phyloP scores from a whole-genome alignment of 1,284 basidiomycete genomes.

The Tilletia horrida region DNA sequence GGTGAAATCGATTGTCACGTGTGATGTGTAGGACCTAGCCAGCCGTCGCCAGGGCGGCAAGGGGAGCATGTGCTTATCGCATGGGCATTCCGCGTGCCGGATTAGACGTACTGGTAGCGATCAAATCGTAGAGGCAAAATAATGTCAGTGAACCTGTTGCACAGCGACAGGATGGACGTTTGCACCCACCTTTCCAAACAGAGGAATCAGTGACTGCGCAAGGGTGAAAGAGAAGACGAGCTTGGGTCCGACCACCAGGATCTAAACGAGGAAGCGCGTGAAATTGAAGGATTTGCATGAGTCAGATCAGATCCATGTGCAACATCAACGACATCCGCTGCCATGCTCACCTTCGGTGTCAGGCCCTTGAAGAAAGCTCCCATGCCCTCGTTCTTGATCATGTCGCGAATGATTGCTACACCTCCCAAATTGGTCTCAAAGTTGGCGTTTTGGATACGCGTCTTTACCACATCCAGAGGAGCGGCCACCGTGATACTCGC shows the following conservation, averaged over 20 bases:
- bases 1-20: no score
- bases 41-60: no score
- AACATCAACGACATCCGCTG: slow-evolving; percentile 96
- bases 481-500: slow-evolving; percentile 94
- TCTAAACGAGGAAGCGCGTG: slow-evolving; percentile 59
- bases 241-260: slow-evolving; percentile 95
- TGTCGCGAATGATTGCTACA: slow-evolving; percentile 77
- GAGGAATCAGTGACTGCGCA: slow-evolving; percentile 90
- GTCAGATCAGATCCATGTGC: slow-evolving; percentile 64
- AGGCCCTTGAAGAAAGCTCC: slow-evolving; percentile 94
- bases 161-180: no score
- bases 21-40: no score
- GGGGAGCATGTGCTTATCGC: no score
- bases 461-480: slow-evolving; percentile 88
- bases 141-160: no score
- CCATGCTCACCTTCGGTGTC: slow-evolving; percentile 76
- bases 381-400: slow-evolving; percentile 80
- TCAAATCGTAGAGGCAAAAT: not conserved
- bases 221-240: slow-evolving; percentile 97
- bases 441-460: slow-evolving; percentile 89
- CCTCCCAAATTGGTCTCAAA: slow-evolving; percentile 85
- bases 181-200: slow-evolving; percentile 67
- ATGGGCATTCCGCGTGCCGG: no score
- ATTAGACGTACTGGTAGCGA: not conserved
- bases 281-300: not conserved